Evolutionary conservation across 345 rosid genomes (phyloP).

Genomic region (Brassica carinata): DNA sequence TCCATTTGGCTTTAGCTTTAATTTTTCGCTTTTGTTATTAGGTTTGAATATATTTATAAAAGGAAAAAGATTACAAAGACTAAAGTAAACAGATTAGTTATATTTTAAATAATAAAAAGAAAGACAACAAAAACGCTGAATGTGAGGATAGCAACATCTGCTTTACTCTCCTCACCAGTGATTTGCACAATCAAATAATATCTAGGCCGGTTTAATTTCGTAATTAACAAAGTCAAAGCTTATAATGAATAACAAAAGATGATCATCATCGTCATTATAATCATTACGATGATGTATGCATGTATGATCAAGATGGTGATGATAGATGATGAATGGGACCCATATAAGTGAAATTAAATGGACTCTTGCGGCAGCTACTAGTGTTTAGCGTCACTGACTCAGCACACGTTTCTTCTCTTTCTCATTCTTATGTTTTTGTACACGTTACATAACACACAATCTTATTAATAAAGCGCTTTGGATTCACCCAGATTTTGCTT

Average conservation of each 20-base stretch:
- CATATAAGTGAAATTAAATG: not conserved
- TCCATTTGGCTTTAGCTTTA: constrained; percentile 34
- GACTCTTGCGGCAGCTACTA: constrained; percentile 13
- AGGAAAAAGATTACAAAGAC: constrained; percentile 20
- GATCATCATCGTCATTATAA: constrained; percentile 1
- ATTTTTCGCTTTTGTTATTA: constrained; percentile 32
- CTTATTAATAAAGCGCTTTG: constrained; percentile 30
- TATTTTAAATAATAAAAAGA: constrained; percentile 17
- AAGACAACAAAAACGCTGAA: constrained; percentile 22
- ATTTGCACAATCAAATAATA: not conserved
- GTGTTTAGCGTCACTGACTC: constrained; percentile 15
- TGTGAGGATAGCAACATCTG: constrained; percentile 32
- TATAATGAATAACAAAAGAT: not conserved
- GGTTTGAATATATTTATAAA: constrained; percentile 35
- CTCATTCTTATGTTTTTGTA: constrained; percentile 9
- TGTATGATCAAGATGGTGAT: constrained; percentile 19
- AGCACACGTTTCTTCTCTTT: constrained; percentile 30
- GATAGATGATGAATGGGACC: constrained; percentile 19
- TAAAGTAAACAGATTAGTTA: constrained; percentile 33
- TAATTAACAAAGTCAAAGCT: constrained; percentile 3
- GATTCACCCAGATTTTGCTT: constrained; percentile 35
- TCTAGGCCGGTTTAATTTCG: constrained; percentile 4
- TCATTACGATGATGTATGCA: constrained; percentile 22
- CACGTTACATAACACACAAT: not conserved
- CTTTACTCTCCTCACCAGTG: constrained; percentile 14